Evolutionary conservation across 345 rosid genomes (phyloP).

Genomic region (Turnera subulata): DNA sequence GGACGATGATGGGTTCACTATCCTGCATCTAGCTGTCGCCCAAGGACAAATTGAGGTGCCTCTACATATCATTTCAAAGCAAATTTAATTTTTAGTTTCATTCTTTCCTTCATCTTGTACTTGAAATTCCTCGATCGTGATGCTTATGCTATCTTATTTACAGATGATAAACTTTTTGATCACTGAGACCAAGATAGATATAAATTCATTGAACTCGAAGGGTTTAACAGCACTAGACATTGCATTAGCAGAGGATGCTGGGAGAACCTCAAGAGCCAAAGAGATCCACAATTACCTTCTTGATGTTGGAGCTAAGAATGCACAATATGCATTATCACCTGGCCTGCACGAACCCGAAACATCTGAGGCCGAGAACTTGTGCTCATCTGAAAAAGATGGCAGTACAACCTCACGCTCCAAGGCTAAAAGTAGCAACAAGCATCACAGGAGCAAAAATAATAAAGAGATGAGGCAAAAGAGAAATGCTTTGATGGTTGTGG

Average conservation of each 20-base stretch:
- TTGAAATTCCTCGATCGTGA: too few species aligned
- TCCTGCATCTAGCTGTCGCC: slow-evolving; percentile 20
- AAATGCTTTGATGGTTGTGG: too few species aligned
- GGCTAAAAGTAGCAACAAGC: too few species aligned
- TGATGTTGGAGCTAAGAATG: slow-evolving; percentile 5
- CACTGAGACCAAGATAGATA: slow-evolving; percentile 12
- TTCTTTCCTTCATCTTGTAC: too few species aligned
- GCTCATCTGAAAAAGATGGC: too few species aligned
- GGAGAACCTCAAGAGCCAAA: slow-evolving; percentile 20
- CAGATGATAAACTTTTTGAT: too few species aligned
- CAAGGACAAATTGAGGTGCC: slow-evolving; percentile 29
- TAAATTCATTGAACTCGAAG: slow-evolving; percentile 17
- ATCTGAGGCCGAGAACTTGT: neutral
- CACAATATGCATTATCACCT: neutral
- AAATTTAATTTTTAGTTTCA: too few species aligned
- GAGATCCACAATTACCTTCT: slow-evolving; percentile 16
- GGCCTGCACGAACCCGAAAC: neutral
- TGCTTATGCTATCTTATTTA: too few species aligned
- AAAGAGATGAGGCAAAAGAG: too few species aligned
- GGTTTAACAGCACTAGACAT: slow-evolving; percentile 24
- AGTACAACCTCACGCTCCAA: neutral
- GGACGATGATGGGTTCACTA: too few species aligned
- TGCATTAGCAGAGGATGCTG: slow-evolving; percentile 11
- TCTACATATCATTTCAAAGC: too few species aligned
- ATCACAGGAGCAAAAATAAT: too few species aligned